phyloP scores from a whole-genome alignment of 108 stramenopile species.

The Chaetoceros muelleri region DNA sequence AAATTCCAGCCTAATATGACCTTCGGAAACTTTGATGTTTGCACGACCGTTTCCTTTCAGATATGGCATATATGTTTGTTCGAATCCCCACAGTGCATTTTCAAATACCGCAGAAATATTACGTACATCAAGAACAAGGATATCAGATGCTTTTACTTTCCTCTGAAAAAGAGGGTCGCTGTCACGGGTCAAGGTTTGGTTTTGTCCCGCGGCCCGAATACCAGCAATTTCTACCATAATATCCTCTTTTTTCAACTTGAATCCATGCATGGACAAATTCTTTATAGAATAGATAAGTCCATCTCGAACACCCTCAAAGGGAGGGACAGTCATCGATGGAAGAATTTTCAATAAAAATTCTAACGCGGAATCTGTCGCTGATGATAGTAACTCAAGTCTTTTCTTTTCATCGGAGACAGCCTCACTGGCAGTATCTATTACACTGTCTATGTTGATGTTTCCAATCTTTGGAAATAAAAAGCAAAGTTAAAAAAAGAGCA shows the following conservation, averaged over 20 bases:
- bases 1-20: conserved; percentile 71
- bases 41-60: conserved; percentile 73
- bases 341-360: conserved; percentile 76
- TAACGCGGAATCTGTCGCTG: conserved; percentile 74
- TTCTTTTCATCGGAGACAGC: conserved; percentile 74
- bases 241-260: conserved; percentile 79
- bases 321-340: conserved; percentile 80
- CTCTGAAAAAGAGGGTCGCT: conserved; percentile 5
- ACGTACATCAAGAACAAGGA: conserved; percentile 74
- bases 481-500: neutral
- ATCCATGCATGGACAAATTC: conserved; percentile 80
- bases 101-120: conserved; percentile 75
- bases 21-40: conserved; percentile 62
- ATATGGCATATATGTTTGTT: conserved; percentile 88
- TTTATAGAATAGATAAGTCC: conserved; percentile 75
- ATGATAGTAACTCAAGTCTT: conserved; percentile 59
- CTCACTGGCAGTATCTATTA: conserved; percentile 43
- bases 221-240: conserved; percentile 81
- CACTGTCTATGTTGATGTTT: neutral
- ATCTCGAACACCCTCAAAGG: conserved; percentile 81
- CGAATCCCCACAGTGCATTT: conserved; percentile 76
- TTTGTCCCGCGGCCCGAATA: conserved; percentile 57
- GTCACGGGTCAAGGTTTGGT: neutral
- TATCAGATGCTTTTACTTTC: conserved; percentile 59
- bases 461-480: neutral